Conservation (phyloP, 805 yeast genomes). For the Candida anglica region DNA sequence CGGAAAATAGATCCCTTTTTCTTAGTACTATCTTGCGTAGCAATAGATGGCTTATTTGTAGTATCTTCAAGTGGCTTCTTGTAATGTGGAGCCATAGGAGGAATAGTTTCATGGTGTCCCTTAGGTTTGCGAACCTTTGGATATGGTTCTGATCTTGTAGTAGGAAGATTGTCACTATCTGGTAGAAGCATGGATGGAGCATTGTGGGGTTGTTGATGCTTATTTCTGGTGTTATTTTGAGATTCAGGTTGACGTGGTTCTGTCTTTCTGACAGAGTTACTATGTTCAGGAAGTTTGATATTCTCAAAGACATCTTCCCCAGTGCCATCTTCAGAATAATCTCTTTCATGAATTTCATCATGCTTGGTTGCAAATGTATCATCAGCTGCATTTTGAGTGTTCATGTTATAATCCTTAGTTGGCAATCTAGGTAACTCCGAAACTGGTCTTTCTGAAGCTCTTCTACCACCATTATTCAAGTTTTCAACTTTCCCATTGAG, state of each 20-base stretch:
- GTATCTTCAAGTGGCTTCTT: constrained; percentile 34
- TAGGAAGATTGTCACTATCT: constrained; percentile 6
- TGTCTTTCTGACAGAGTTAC: constrained; percentile 4
- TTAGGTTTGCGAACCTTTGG: constrained; percentile 17
- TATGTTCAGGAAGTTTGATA: constrained; percentile 44
- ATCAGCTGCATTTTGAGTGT: constrained; percentile 20
- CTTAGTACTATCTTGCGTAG: constrained; percentile 1
- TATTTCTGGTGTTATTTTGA: constrained; percentile 2
- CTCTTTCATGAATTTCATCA: constrained; percentile 11
- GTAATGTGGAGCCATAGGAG: constrained; percentile 13
- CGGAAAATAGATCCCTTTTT: constrained; percentile 31
- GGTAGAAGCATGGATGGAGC: constrained; percentile 36
- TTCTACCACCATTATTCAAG: constrained; percentile 3
- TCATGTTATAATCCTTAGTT: constrained; percentile 5
- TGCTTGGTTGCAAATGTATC: constrained; percentile 6
- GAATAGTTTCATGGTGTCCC: constrained; percentile 11
- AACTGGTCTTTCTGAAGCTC: constrained; percentile 17
- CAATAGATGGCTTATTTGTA: constrained; percentile 18
- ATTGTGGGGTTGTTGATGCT: constrained; percentile 21
- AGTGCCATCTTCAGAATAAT: constrained; percentile 19
- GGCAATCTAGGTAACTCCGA: constrained; percentile 29
- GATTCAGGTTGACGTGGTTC: neutral
- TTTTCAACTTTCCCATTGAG: constrained; percentile 12
- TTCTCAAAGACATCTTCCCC: constrained; percentile 40
- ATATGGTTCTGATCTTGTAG: constrained; percentile 11